Evolutionary conservation across 1,284 basidiomycete genomes (phyloP).

Genomic region (Austroboletus rostrupii): DNA sequence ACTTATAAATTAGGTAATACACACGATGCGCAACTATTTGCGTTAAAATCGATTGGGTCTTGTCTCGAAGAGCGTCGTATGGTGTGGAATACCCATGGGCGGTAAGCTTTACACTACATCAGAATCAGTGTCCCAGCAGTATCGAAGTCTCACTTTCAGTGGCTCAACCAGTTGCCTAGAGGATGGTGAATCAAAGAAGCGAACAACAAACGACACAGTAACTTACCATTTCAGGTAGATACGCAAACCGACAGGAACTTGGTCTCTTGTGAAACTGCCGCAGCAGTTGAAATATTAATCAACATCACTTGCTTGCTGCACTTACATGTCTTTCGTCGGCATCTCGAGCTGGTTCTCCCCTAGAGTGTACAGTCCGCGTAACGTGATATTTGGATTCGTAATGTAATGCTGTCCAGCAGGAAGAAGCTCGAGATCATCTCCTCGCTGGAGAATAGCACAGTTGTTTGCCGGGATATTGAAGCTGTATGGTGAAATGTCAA

Average conservation of each 20-base stretch:
- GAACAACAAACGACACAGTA: not conserved
- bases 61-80: conserved; percentile 75
- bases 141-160: conserved; percentile 44
- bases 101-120: conserved; percentile 41
- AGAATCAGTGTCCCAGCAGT: conserved; percentile 2
- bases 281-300: conserved; percentile 1
- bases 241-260: conserved; percentile 77
- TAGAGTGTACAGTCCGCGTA: conserved; percentile 71
- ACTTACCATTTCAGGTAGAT: conserved; percentile 73
- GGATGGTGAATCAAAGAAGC: not conserved
- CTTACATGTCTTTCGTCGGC: conserved; percentile 80
- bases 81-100: conserved; percentile 78
- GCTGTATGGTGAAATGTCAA: conserved; percentile 34
- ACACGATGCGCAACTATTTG: conserved; percentile 70
- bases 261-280: conserved; percentile 71
- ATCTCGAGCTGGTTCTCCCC: conserved; percentile 80
- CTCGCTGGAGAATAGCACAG: conserved; percentile 75
- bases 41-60: conserved; percentile 78
- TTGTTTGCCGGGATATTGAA: conserved; percentile 80
- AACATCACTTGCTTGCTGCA: conserved; percentile 2
- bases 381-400: conserved; percentile 74
- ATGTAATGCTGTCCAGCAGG: conserved; percentile 78
- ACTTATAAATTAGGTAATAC: conserved; percentile 39
- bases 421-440: conserved; percentile 73
- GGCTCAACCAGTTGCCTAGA: conserved; percentile 66